Evolutionary conservation across 306 rosid genomes (phyloP), one percentile per base, ranked within the genome.

Genomic region (Lathyrus sativus): DNA sequence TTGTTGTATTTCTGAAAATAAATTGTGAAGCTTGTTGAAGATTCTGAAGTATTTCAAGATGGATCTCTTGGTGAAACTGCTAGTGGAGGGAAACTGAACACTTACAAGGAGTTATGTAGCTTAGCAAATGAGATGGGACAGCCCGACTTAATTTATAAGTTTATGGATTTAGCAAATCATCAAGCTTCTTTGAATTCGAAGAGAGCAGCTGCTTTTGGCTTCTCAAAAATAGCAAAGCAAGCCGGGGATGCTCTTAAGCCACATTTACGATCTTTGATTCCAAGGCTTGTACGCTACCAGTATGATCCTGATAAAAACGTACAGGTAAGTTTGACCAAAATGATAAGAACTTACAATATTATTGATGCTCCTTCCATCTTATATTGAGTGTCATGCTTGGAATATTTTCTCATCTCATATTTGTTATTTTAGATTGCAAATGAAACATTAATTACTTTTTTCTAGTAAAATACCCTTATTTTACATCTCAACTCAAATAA

Each of bases 41-140:
- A 93, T 64, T 68, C 95, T 24, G 96, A 93, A 85, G 96, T 93
- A 62, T 93, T 93, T 85, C 91, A 83, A 82, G 98, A 82, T 68
- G 97, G 97, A 73, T 64, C 96, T 71, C 89, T 93, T 44, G 97
- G 93, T 61, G 93, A 86, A 84, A 85, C 88, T 24, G 77, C 38
- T 13, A 79, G 77, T 74, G 96, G 98, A 41, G 98, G 98, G 76
- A 93, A 93, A 70, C 80, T 93, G 60, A 90, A 86, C 80, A 93
- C 96, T 45, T 93, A 93, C 81, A 93, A 90, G 82, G 98, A 93
- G 76, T 87, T 93, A 62, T 93, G 97, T 86, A 91, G 83, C 73
- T 86, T 93, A 62, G 98, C 98, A 15, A 93, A 86, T 82, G 98
- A 93, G 82, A 93, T 93, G 98, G 98, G 96, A 37, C 96, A 90